phyloP scores from a whole-genome alignment of 371 early-diverging fungal genomes.

The Mucor saturninus region DNA sequence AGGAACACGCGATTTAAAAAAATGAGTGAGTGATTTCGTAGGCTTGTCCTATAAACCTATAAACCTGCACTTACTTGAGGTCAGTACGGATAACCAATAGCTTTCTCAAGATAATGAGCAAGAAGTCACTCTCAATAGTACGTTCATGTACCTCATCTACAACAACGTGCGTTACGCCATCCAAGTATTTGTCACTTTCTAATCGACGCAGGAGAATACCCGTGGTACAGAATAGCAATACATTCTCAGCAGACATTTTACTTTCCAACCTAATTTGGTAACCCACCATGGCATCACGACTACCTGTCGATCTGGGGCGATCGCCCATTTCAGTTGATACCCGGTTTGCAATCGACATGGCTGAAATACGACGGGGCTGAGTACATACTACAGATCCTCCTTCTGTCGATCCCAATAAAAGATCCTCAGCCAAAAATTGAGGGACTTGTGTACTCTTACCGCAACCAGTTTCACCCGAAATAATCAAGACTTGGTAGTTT shows the following conservation, averaged over 20 bases:
- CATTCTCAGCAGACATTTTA: slow-evolving; percentile 55
- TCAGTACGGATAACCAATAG: slow-evolving; percentile 57
- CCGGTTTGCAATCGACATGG: slow-evolving; percentile 89
- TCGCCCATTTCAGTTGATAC: slow-evolving; percentile 86
- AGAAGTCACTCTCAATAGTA: slow-evolving; percentile 81
- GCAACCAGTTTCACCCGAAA: slow-evolving; percentile 93
- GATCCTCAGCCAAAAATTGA: slow-evolving; percentile 79
- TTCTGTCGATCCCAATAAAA: slow-evolving; percentile 37
- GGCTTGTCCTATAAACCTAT: not conserved
- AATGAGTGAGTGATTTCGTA: not conserved
- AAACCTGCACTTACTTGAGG: slow-evolving; percentile 54
- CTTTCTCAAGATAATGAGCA: slow-evolving; percentile 68
- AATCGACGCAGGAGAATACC: slow-evolving; percentile 77
- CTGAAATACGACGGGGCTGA: slow-evolving; percentile 96
- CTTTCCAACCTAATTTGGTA: slow-evolving; percentile 85
- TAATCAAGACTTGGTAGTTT: slow-evolving; percentile 70
- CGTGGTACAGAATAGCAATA: slow-evolving; percentile 78
- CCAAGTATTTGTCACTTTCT: slow-evolving; percentile 63
- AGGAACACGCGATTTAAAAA: not conserved
- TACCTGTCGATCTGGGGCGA: slow-evolving; percentile 51
- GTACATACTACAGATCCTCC: slow-evolving; percentile 80
- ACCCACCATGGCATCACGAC: slow-evolving; percentile 70
- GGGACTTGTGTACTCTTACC: slow-evolving; percentile 96
- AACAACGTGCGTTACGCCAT: slow-evolving; percentile 71
- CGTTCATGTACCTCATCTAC: slow-evolving; percentile 93